Base-by-base conservation (phyloP, 805 yeast genomes). In the Zygosaccharomyces bisporus region DNA sequence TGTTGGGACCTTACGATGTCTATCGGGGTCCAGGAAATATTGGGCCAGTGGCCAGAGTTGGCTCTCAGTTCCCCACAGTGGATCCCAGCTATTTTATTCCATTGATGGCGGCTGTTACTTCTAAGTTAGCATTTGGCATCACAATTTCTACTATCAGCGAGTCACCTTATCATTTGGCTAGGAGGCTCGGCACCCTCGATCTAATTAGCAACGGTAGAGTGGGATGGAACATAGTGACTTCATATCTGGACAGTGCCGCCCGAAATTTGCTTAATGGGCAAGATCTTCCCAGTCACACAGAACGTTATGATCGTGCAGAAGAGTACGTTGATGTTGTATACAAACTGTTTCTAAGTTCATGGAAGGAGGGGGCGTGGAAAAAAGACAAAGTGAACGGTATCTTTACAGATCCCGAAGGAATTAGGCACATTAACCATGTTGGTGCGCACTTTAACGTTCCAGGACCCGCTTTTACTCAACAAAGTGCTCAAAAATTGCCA, bases 161-260 rank as follows among this genome's bases (percentile, higher is more conserved):
- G 39, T 67, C 64, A 21, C 76, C 76, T 0, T 67, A 61, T 36
- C 69, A 66, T 45, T 63, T 72, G 41, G 70, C 73, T 4, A 59
- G 76, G 53, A 58, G 75, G 41, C 51, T 71, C 46, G 73, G 75
- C 9, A 71, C 76, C 0, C 55, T 72, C 39, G 76, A 72, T 46
- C 73, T 70, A 46, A 59, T 71, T 31, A 63, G 71, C 5, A 57
- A 58, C 6, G 76, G 76, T 4, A 60, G 76, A 47, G 54, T 72
- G 40, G 76, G 76, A 13, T 72, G 76, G 76, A 72, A 72, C 50
- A 65, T 72, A n/a, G 75, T 72, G 21, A 65, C 74, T 6, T 67
- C 73, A 1, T 71, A 71, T 42, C 58, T 69, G 37, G 73, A 71
- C 36, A 62, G 70, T 52, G 75, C 72, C 4, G 69, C 75, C 2